Evolutionary conservation across 2,329 filamentous ascomycete genomes (phyloP).

Genomic region (Trichoderma oligosporum): DNA sequence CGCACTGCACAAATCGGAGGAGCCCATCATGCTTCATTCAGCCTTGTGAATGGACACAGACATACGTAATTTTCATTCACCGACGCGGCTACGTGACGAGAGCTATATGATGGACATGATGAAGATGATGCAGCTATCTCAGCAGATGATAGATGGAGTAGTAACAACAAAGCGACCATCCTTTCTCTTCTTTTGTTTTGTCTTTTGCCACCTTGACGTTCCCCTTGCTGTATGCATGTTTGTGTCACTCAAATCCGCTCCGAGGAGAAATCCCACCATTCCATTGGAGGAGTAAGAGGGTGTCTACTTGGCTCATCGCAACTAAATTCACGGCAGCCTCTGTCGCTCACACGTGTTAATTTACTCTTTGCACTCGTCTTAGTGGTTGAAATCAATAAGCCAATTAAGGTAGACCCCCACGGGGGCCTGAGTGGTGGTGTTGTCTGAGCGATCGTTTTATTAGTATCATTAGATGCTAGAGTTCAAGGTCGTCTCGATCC

Average conservation of each 20-base stretch:
- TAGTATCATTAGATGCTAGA: too few relatives aligned
- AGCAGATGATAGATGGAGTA: constrained; percentile 11
- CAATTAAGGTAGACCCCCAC: constrained; percentile 1
- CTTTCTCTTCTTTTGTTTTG: not conserved
- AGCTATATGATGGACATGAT: too few relatives aligned
- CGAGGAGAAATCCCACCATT: not conserved
- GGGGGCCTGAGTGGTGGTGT: too few relatives aligned
- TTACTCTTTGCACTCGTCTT: not conserved
- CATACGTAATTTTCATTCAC: constrained; percentile 11
- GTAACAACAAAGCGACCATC: not conserved
- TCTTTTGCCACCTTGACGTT: constrained; percentile 4
- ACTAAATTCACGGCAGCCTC: not conserved
- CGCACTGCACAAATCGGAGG: constrained; percentile 4
- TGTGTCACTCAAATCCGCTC: not conserved
- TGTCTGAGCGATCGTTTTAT: too few relatives aligned
- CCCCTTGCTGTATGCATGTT: not conserved
- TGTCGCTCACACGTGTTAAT: constrained; percentile 11
- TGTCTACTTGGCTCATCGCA: constrained; percentile 3
- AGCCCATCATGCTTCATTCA: not conserved
- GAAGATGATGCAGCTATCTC: not conserved
- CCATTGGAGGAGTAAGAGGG: constrained; percentile 9
- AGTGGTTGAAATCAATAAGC: not conserved
- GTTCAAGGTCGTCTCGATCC: not conserved
- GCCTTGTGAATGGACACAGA: not conserved
- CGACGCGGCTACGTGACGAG: constrained; percentile 8